Base-by-base conservation (phyloP, 352 stramenopile genomes). In the Globisporangium recalcitrans region DNA sequence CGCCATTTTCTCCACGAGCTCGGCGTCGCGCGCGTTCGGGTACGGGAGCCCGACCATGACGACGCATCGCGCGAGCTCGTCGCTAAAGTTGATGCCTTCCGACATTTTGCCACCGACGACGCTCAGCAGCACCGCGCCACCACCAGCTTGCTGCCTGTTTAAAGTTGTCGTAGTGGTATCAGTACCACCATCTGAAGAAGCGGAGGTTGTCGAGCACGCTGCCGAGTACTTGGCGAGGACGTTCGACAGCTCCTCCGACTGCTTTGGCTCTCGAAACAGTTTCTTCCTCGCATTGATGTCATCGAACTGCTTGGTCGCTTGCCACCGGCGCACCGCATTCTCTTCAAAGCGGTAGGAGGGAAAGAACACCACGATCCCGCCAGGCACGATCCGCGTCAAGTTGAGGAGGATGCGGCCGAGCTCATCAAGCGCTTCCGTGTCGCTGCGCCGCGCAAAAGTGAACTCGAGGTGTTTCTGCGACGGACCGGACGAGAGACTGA, bases 21-120 rank as follows among this genome's bases (percentile, higher is more conserved):
- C 92, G 2, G 93, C 80, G 75, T 99, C 97, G 22, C 85, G 84
- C 52, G 96, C 90, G 68, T 99, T 98, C 47, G 98, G 91, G 75
- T 99, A 99, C 6, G 98, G 98, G 42, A 99, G 79, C 0, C 98
- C 98, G 29, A 99, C 96, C 75, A 99, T 98, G 14, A 99, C 85
- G 27, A 99, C 95, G 66, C 95, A 97, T 8, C 89, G 75, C 26
- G 97, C 97, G 58, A 99, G 85, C 8, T 99, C 96, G 68, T 99
- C 93, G 62, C 86, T 97, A 73, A 99, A 99, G 69, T 99, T 99
- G 76, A 99, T 99, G 27, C 98, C 98, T 85, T 99, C 98, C 3
- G 92, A 98, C 82, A 99, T 98, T 77, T 99, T 99, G 0, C 97
- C 98, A 13, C 97, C 97, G 27, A 99, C 95, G 0, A 99, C 97